Base-by-base conservation (phyloP, 2,329 filamentous ascomycete species). In the Sphaerulina populicola region DNA sequence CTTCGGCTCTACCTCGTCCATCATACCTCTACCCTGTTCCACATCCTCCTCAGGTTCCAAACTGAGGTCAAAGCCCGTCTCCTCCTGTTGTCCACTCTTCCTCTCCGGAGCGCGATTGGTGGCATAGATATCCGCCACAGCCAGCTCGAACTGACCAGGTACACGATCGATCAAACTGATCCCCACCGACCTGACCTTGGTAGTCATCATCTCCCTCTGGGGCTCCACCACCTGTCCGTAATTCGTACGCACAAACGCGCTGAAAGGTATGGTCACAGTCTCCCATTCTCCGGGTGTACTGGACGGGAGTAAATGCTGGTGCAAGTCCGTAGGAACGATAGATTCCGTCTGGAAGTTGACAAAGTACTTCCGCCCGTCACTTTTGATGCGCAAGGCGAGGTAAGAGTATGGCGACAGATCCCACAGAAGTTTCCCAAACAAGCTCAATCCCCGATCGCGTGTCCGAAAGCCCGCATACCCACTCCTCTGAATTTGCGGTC, bases 291-390 rank as follows among this genome's bases (percentile, higher is more conserved):
- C 89, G 0, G 86, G 83, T 7, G 80, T 79, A 63, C 83, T 84
- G 7, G 85, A 78, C 60, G 88, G 94, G 4, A 98, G 71, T 44
- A 93, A 77, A 69, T 98, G 93, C 68, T 98, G 93, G 69, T 97
- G 93, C 57, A 98, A 76, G 68, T 98, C 93, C n/a, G 89, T 91
- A 9, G 88, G 86, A 43, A 95, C 87, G 49, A 98, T 83, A 1
- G 86, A 87, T 66, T 98, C 91, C 2, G 90, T 95, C 73, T 97
- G 93, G 12, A 98, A 74, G 69, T 98, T 98, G 63, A 98, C 81
- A 52, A 95, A 88, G 73, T 97, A 98, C 62, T 87, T 85, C 53
- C 93, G 78, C 12, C 89, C 90, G 66, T 97, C 93, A 2, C 87
- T 91, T 68, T 89, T 93, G 61, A 98, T 77, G 11, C 90, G 84